These are phyloP conservation scores for Aspergillus tubingensis DNA, from an alignment of 2,329 filamentous ascomycete genomes.

Conservation along the genomic window DNA sequence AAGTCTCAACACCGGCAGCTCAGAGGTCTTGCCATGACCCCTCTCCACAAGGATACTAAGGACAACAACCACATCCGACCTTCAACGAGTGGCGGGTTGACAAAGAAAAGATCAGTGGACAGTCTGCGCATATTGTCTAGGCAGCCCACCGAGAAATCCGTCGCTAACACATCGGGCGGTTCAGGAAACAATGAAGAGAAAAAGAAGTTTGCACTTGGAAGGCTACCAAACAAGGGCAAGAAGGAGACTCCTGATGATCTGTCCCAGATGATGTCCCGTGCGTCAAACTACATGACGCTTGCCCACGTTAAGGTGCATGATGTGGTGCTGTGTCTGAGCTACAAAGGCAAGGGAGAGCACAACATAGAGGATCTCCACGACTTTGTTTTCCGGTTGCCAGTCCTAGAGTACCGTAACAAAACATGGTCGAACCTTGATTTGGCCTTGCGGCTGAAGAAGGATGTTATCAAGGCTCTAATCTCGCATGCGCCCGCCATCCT, in stretches of 20 bases:
- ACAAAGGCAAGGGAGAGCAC: constrained; percentile 92
- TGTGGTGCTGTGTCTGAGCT: constrained; percentile 91
- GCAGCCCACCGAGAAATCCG: constrained; percentile 40
- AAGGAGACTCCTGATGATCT: constrained; percentile 80
- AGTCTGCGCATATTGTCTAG: constrained; percentile 42
- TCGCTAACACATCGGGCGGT: constrained; percentile 32
- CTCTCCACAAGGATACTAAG: constrained; percentile 32
- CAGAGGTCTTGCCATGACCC: constrained; percentile 39
- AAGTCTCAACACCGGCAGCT: constrained; percentile 31
- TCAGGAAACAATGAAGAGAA: constrained; percentile 38
- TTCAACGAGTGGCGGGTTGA: constrained; percentile 31
- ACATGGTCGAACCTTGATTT: constrained; percentile 98
- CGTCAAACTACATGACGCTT: constrained; percentile 96
- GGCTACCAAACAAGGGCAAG: constrained; percentile 50
- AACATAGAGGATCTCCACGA: constrained; percentile 97
- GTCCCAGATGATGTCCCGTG: constrained; percentile 92
- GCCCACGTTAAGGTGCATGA: constrained; percentile 93
- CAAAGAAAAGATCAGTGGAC: constrained; percentile 46
- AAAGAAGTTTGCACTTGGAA: constrained; percentile 53
- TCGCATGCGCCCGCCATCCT: constrained; percentile 95
- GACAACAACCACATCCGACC: constrained; percentile 32
- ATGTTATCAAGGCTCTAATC: constrained; percentile 89
- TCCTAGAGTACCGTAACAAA: constrained; percentile 96
- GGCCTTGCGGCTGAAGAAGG: constrained; percentile 87
- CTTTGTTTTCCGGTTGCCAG: constrained; percentile 93